These are phyloP conservation scores for Cucurbita argyrosperma DNA, from an alignment of 306 rosid genomes.

Conservation along the genomic window DNA sequence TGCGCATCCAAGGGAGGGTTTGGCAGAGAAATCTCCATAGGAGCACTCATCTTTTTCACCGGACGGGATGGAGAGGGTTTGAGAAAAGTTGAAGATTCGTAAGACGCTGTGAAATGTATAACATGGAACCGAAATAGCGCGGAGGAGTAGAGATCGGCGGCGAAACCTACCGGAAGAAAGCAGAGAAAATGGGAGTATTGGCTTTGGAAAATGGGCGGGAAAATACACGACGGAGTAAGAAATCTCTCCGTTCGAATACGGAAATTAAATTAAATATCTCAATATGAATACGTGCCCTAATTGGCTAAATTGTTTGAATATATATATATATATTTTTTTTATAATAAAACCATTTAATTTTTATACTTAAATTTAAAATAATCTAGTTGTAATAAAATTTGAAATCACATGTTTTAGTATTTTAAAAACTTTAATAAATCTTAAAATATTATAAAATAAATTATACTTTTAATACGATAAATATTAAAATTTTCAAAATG, in stretches of 20 bases:
- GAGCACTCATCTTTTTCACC: slow-evolving; percentile 32
- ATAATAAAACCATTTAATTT: no score
- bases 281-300: background rate
- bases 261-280: background rate
- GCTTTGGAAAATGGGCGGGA: slow-evolving; percentile 50
- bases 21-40: slow-evolving; percentile 54
- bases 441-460: no score
- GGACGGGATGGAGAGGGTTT: background rate
- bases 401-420: no score
- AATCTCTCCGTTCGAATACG: background rate
- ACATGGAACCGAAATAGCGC: background rate
- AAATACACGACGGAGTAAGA: background rate
- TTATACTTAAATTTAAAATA: no score
- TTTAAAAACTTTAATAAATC: no score
- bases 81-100: background rate
- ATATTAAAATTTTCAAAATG: no score
- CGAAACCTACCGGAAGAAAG: background rate
- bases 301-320: background rate
- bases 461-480: no score
- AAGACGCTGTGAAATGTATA: background rate
- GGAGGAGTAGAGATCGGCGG: background rate
- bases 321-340: no score
- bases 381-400: no score
- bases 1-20: slow-evolving; percentile 18
- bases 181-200: background rate